Base-by-base conservation (phyloP, 352 stramenopile species). In the Globisporangium spiculum region DNA sequence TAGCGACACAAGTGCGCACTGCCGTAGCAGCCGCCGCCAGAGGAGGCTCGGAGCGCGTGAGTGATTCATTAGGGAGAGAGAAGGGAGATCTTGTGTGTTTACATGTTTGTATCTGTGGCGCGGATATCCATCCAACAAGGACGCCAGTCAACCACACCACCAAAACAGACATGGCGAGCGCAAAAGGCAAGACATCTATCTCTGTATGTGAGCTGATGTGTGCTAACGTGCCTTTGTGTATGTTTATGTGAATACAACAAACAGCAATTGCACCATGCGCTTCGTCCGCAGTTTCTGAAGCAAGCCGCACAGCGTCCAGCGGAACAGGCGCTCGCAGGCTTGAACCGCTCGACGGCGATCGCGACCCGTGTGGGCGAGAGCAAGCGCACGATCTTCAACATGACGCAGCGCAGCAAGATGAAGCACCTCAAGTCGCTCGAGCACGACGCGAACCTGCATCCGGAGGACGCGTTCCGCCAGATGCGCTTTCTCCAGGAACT, bases 401-500 rank as follows among this genome's bases (percentile, higher is more conserved):
- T 96, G 67, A 89, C 83, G 34, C 77, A 91, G 60, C 80, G 86
- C 27, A 75, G 78, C 44, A 91, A 91, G 62, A 84, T 90, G 60
- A 92, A 91, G 61, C 83, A 92, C 36, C 79, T 96, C 57, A 96
- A 96, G 80, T 75, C 75, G 69, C 75, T 96, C 55, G 87, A 96
- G 65, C 80, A 94, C 63, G 78, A 90, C 53, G 89, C 89, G 66
- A 95, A 96, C 69, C 68, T 78, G 60, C 75, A 83, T 32, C 85
- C 86, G 0, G 85, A 93, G 9, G 88, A 96, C 67, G 64, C 87
- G 48, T 90, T 79, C 74, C 76, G 81, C 14, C 89, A 96, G 63
- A 70, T 93, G 63, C 88, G 89, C 26, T 94, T 96, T 65, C 63
- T 96, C 50, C 87, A 94, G 75, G 86, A 93, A 44, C 85, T 96